Evolutionary conservation across 306 rosid genomes (phyloP), one percentile per base, ranked within the genome.

Genomic region (Fragaria ananassa): DNA sequence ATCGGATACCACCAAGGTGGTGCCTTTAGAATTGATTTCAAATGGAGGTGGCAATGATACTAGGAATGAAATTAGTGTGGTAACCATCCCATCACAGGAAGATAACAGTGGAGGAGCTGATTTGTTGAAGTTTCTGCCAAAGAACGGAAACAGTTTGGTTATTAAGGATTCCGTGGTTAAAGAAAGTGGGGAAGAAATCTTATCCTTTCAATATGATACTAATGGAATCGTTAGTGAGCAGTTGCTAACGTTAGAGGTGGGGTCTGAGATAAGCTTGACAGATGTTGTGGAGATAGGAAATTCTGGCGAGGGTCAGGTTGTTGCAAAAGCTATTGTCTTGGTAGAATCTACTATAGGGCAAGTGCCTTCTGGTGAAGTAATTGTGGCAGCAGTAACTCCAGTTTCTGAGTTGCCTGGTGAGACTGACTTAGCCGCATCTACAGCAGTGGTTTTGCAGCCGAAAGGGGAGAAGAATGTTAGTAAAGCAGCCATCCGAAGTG

Each of bases 301-400:
- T 57, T 68, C 70, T 60, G 75, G 77, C 17, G 79, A 81, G 54
- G 80, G 86, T 69, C 84, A 76, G 74, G 68, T 85, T 77, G 89
- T 85, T 76, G 86, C 88, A 2, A 81, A 88, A 74, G 82, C 89
- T 64, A 76, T 88, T 10, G 78, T 85, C 80, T 58, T 85, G 76
- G 87, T 83, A 62, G 89, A 87, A 80, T 76, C 91, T 19, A 68
- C 81, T 41, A 21, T 64, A 21, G 84, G 85, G 5, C 79, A 78
- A 75, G 81, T 78, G 68, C 84, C 91, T 66, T 78, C 91, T 18
- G 71, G 86, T n/a, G 86, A 87, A 70, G 69, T 82, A 14, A 82
- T 85, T 42, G 78, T 85, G 21, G 82, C 91, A 12, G 76, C 87
- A 8, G 86, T 83, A 44, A 77, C 80, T 83, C 76, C 89, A 0